Evolutionary conservation across 768 basidiomycete species (phyloP), one percentile per base, ranked within the genome.

Genomic region (Collybia sp.): DNA sequence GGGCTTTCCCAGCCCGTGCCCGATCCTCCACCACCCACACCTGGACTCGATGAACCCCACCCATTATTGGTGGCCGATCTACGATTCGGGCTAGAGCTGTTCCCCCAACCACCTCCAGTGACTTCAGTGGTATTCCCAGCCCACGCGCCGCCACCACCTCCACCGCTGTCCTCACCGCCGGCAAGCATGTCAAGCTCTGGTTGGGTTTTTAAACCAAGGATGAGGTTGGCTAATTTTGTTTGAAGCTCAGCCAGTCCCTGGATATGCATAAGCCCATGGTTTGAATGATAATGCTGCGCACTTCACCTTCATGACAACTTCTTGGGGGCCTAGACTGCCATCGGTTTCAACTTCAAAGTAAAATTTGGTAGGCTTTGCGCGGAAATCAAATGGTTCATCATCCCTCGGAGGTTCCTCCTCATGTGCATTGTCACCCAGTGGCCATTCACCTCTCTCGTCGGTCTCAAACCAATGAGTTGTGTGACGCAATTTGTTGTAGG

Each of bases 271-370:
- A 40, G 30, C 34, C 17, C 44, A 38, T 40, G 15, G 46, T 41
- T 40, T 34, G 36, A 16, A 44, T 20, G n/a, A 16, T 48, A 45
- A 42, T 20, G 13, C 40, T 15, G 32, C 19, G 35, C 12, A 18
- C 39, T 68, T 37, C 42, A 86, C 90, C 79, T 83, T 91, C 76
- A 86, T 81, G 13, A 94, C 80, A 6, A 93, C 89, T 60, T 94
- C 93, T 58, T 93, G 88, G 0, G 92, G 90, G 9, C 78, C 79
- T 30, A 95, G 63, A 62, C 88, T 92, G 11, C 95, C 95, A 50
- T 93, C 93, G 12, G 91, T 91, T 68, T 99, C 96, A 5, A 95
- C 89, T 50, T 93, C 88, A 54, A 93, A 81, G 64, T 98, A 99
- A 63, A 95, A 99, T 61, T 86, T 87, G 33, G 80, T 77, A 4